Percentiles rank a stretch among this genome's conserved stretches.
These are phyloP conservation scores for Akanthomyces uredinophilus DNA, from an alignment of 2,329 filamentous ascomycete species.

Conservation along the genomic window DNA sequence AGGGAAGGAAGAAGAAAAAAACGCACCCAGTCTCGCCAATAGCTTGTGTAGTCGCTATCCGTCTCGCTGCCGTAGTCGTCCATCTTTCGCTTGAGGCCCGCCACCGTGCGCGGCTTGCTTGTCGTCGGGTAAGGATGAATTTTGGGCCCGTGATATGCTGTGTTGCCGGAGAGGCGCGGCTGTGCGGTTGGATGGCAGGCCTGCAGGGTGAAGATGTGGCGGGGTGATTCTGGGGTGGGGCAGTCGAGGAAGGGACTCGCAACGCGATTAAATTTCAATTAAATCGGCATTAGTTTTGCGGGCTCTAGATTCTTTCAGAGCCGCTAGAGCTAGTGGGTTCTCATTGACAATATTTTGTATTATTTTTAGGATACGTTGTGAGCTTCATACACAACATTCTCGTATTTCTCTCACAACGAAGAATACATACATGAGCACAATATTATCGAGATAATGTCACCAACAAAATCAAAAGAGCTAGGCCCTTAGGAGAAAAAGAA, in stretches of 20 bases:
- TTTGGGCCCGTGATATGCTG: neutral
- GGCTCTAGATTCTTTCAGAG: neutral
- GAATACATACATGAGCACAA: neutral
- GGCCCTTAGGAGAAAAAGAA: too few species aligned
- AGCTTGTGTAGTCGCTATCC: constrained; percentile 98
- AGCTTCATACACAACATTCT: neutral
- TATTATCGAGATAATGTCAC: too few species aligned
- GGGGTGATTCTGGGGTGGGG: constrained; percentile 10
- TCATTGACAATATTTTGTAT: neutral
- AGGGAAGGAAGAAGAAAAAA: too few species aligned
- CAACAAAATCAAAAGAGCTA: too few species aligned
- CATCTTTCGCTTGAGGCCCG: constrained; percentile 48
- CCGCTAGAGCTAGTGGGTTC: neutral
- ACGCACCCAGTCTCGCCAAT: constrained; percentile 98
- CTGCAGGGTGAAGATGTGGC: neutral
- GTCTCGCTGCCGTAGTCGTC: constrained; percentile 98
- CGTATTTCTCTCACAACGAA: neutral
- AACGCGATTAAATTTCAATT: neutral
- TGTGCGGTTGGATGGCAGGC: neutral
- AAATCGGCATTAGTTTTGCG: neutral
- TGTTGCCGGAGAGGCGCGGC: neutral
- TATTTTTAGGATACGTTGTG: neutral
- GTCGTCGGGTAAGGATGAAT: constrained; percentile 11
- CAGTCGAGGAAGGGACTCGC: neutral
- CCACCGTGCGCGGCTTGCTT: constrained; percentile 4